Evolutionary conservation across 345 rosid genomes (phyloP), one percentile per base, ranked within the genome.

Genomic region (Citrus medica): DNA sequence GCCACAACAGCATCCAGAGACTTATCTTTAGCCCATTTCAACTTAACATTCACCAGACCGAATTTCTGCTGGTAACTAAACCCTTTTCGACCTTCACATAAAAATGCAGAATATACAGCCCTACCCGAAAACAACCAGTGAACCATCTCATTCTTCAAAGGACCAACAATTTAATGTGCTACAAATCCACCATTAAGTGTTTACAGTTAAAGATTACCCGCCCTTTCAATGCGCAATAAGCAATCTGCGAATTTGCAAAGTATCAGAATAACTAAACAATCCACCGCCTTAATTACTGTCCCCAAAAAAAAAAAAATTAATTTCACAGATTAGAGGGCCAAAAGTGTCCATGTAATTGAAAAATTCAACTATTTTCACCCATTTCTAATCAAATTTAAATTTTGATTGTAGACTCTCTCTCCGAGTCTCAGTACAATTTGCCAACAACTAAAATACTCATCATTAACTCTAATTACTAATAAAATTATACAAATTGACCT

Each of bases 21-120:
- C 33, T 81, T 87, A 79, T 94, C 97, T 84, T 94, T 94, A 19
- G 76, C 98, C 98, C 98, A 92, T 86, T 92, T 92, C 66, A 94
- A 77, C 80, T 92, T 94, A 0, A 94, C 89, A 67, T 94, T 94
- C 63, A 94, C 97, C 40, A 92, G 67, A 76, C 87, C 67, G 77
- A 75, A 80, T 69, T 61, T 85, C 80, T 92, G 97, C 73, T 85
- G 88, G 83, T 85, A 83, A 76, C 66, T 76, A 78, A 71, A 87
- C 35, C 90, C 86, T 74, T 32, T 40, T 55, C 77, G 87, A 66
- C 78, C 82, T 74, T 82, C 81, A 83, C 71, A 61, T 7, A 86
- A 81, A 67, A 75, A 71, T 16, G 63, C 66, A 69, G 78, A 78
- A 55, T 60, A 63, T 74, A 63, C 69, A 67, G 60, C 63, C 67